phyloP scores from a whole-genome alignment of 2,329 filamentous ascomycete species.

The Ophidiomyces ophidiicola region DNA sequence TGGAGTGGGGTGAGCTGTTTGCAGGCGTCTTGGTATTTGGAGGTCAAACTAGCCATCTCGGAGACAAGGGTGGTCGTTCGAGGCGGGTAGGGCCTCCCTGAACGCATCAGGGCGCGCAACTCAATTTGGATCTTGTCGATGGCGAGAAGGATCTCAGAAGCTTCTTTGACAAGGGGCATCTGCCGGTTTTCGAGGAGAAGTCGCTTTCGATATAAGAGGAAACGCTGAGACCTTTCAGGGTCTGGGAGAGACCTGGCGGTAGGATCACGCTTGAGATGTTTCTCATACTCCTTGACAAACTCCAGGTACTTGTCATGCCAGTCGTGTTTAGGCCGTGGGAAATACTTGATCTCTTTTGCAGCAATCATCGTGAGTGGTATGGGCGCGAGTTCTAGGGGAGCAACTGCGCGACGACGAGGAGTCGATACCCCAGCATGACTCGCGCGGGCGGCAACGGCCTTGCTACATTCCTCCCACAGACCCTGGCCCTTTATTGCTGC shows the following conservation, averaged over 20 bases:
- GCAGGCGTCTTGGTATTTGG: not conserved
- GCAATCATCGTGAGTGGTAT: slow-evolving; percentile 15
- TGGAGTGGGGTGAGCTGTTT: not conserved
- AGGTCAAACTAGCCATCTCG: not conserved
- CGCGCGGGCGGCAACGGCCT: slow-evolving; percentile 23
- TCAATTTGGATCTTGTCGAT: slow-evolving; percentile 21
- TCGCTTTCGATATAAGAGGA: slow-evolving; percentile 12
- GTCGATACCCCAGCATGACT: slow-evolving; percentile 21
- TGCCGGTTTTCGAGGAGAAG: slow-evolving; percentile 23
- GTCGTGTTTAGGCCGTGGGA: slow-evolving; percentile 27
- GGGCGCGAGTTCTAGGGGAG: slow-evolving; percentile 20
- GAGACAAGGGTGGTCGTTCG: not conserved
- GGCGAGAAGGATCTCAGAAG: slow-evolving; percentile 14
- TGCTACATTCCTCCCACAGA: slow-evolving; percentile 17
- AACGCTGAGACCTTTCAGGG: slow-evolving; percentile 9
- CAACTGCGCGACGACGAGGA: slow-evolving; percentile 22
- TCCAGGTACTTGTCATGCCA: slow-evolving; percentile 35
- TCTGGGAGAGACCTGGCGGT: not conserved
- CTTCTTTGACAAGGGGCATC: slow-evolving; percentile 12
- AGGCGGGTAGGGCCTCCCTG: slow-evolving; percentile 4
- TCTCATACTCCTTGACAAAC: slow-evolving; percentile 8
- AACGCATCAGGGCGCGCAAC: slow-evolving; percentile 8
- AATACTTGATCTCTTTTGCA: slow-evolving; percentile 16
- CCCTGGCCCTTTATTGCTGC: slow-evolving; percentile 20
- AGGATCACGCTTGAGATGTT: not conserved